Conservation (phyloP, 176 grass and related monocot species). For the Cenchrus americanus region DNA sequence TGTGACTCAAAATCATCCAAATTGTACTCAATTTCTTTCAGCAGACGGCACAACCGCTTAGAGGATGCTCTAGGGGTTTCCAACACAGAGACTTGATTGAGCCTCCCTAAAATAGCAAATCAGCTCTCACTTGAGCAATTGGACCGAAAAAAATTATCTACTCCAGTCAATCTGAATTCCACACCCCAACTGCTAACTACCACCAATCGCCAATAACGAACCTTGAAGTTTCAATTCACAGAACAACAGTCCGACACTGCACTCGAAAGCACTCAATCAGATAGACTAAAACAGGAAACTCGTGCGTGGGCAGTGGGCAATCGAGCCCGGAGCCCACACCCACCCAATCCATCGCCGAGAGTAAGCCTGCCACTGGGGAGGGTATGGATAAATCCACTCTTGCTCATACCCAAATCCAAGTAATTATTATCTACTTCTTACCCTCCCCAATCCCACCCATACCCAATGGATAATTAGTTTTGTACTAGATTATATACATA, state of each 20-base stretch:
- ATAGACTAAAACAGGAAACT: too few relatives aligned
- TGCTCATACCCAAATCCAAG: too few relatives aligned
- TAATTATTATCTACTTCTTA: too few relatives aligned
- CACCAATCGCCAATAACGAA: not conserved
- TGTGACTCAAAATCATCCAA: not conserved
- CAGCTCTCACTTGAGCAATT: not conserved
- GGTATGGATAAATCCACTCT: too few relatives aligned
- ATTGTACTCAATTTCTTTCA: not conserved
- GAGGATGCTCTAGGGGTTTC: not conserved
- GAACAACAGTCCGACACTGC: not conserved
- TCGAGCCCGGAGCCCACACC: not conserved
- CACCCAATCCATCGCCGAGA: not conserved
- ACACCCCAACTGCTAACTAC: not conserved
- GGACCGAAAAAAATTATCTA: not conserved
- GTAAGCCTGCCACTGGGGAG: too few relatives aligned
- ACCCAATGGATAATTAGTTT: too few relatives aligned
- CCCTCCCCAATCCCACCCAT: too few relatives aligned
- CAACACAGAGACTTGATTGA: not conserved
- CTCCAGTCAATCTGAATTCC: not conserved
- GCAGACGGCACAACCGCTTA: not conserved
- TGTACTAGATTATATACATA: too few relatives aligned
- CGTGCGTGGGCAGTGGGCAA: not conserved
- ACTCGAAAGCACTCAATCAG: not conserved
- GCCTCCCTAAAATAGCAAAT: not conserved
- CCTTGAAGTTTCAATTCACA: not conserved